phyloP scores from a whole-genome alignment of 805 yeast species.

The Komagataella phaffii region DNA sequence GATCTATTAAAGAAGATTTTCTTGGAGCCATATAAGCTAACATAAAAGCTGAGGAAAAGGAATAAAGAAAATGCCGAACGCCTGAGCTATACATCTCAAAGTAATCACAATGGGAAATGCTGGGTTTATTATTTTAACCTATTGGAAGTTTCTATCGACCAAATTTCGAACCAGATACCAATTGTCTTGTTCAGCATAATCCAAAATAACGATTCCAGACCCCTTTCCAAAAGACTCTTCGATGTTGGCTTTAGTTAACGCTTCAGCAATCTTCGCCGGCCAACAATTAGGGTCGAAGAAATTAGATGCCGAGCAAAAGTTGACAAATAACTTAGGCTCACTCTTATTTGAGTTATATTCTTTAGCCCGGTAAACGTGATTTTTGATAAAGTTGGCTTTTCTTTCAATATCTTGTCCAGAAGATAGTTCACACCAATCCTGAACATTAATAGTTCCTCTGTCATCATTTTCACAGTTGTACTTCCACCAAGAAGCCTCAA shows the following conservation, averaged over 20 bases:
- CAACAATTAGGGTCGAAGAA: conserved; percentile 61
- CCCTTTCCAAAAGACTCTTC: conserved; percentile 38
- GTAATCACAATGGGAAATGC: neutral
- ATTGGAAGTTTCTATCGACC: conserved; percentile 33
- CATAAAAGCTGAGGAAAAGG: neutral
- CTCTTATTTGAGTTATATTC: conserved; percentile 29
- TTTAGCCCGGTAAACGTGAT: conserved; percentile 37
- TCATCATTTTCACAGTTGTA: conserved; percentile 58
- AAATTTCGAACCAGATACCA: conserved; percentile 43
- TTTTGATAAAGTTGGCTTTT: conserved; percentile 44
- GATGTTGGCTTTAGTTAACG: conserved; percentile 28
- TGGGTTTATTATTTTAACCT: neutral
- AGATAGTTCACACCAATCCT: conserved; percentile 60
- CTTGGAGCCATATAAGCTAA: conserved; percentile 36
- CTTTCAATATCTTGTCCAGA: conserved; percentile 35
- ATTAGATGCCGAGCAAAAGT: conserved; percentile 64
- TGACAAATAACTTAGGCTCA: conserved; percentile 47
- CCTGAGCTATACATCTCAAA: neutral
- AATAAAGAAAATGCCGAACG: neutral
- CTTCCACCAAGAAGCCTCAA: conserved; percentile 54
- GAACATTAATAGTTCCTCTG: conserved; percentile 47
- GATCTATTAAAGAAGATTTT: conserved; percentile 95
- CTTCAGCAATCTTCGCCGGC: conserved; percentile 56
- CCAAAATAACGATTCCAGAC: conserved; percentile 54
- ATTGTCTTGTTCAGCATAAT: conserved; percentile 47